These are phyloP conservation scores for Mycena chlorophos DNA, from an alignment of 768 basidiomycete species.

Conservation along the genomic window DNA sequence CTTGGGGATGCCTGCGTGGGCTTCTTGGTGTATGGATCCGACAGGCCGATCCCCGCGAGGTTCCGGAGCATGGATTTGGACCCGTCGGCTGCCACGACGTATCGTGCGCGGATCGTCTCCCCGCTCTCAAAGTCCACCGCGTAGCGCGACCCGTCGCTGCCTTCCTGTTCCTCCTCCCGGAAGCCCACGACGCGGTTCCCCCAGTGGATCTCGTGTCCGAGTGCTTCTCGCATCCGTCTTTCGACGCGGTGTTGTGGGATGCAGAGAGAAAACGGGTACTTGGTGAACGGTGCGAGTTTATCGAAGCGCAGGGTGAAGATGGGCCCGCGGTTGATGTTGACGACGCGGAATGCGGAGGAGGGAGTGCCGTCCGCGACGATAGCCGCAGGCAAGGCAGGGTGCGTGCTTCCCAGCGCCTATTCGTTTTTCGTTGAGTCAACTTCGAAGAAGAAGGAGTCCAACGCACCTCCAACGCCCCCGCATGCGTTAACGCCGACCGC, in stretches of 20 bases:
- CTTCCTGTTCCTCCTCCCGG: constrained; percentile 24
- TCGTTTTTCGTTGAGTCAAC: not conserved
- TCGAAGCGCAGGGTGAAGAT: constrained; percentile 10
- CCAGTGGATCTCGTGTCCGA: not conserved
- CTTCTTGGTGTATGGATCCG: not conserved
- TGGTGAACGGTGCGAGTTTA: constrained; percentile 32
- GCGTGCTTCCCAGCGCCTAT: not conserved
- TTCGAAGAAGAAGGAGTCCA: not conserved
- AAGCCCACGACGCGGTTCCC: not conserved
- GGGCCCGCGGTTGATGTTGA: not conserved
- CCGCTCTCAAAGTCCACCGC: constrained; percentile 35
- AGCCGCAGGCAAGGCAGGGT: not conserved
- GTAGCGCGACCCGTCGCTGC: constrained; percentile 9
- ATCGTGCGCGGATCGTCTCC: constrained; percentile 33
- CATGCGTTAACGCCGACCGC: constrained; percentile 42
- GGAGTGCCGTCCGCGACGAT: not conserved
- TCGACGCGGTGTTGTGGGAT: constrained; percentile 39
- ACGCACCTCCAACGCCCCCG: constrained; percentile 43
- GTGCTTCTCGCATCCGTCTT: not conserved
- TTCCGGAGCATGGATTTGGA: constrained; percentile 35
- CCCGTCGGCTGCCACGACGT: constrained; percentile 47
- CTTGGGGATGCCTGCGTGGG: not conserved
- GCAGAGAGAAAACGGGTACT: constrained; percentile 34
- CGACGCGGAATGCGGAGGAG: not conserved
- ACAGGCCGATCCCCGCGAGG: not conserved